phyloP scores from a whole-genome alignment of 352 stramenopile genomes.

The Globisporangium ultimum region DNA sequence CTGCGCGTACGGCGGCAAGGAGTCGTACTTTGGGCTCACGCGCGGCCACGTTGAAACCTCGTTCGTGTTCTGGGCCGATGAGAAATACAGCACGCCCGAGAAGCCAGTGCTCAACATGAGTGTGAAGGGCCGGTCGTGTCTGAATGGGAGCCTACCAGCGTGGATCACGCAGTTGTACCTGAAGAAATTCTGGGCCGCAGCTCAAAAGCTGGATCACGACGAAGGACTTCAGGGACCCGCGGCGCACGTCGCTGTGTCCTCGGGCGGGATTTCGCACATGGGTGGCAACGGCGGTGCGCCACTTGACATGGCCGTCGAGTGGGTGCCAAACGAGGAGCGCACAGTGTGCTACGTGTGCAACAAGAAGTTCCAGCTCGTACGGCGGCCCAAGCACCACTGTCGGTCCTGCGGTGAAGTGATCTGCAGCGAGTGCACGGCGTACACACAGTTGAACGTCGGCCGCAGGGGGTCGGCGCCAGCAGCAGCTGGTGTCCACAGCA shows the following conservation, averaged over 20 bases:
- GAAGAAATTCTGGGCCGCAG: conserved; percentile 51
- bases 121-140: conserved; percentile 52
- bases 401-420: conserved; percentile 71
- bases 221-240: conserved; percentile 13
- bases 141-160: conserved; percentile 58
- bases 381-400: conserved; percentile 67
- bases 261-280: not conserved
- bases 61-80: conserved; percentile 73
- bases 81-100: conserved; percentile 7
- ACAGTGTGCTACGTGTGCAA: conserved; percentile 52
- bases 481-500: no score
- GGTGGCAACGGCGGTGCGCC: conserved; percentile 8
- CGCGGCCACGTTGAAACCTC: conserved; percentile 56
- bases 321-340: conserved; percentile 59
- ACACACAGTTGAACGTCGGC: no score
- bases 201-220: conserved; percentile 20
- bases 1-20: conserved; percentile 50
- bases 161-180: conserved; percentile 58
- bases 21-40: conserved; percentile 68
- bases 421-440: conserved; percentile 36
- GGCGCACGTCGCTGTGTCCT: no score
- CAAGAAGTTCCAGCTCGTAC: conserved; percentile 55
- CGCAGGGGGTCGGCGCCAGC: no score
- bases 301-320: conserved; percentile 56
- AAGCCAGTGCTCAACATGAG: conserved; percentile 43